phyloP scores from a whole-genome alignment of 2,329 filamentous ascomycete genomes.

The Beauveria sp. region DNA sequence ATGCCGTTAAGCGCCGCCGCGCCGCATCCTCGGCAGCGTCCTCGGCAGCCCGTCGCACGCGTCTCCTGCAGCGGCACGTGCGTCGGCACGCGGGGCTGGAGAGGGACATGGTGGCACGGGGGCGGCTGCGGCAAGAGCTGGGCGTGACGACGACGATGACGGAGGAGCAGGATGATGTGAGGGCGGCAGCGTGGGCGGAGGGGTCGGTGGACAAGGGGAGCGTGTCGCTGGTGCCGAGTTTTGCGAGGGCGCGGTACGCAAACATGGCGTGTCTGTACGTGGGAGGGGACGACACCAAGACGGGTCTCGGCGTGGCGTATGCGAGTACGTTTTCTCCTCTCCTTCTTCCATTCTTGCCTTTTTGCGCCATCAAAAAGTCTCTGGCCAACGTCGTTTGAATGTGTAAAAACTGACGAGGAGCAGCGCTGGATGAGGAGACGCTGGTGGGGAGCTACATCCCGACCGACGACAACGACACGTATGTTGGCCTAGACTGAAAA shows the following conservation, averaged over 20 bases:
- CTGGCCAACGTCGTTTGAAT: too few relatives aligned
- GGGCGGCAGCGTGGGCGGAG: conserved; percentile 29
- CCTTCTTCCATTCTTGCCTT: too few relatives aligned
- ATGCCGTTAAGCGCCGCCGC: conserved; percentile 50
- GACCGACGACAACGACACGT: conserved; percentile 36
- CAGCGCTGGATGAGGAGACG: conserved; percentile 27
- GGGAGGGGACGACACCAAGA: conserved; percentile 29
- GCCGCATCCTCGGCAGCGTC: conserved; percentile 30
- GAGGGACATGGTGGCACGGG: conserved; percentile 25
- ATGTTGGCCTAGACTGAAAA: conserved; percentile 11
- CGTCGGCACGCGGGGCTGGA: conserved; percentile 26
- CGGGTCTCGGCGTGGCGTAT: conserved; percentile 35
- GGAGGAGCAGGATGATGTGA: conserved; percentile 17
- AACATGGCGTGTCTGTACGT: conserved; percentile 36
- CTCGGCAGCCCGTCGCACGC: conserved; percentile 20
- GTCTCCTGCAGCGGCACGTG: conserved; percentile 30
- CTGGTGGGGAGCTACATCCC: conserved; percentile 35
- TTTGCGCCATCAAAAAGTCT: background rate
- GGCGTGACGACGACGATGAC: background rate
- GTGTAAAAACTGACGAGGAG: background rate
- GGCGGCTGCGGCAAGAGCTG: conserved; percentile 22
- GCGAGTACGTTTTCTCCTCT: conserved; percentile 29
- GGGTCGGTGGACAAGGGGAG: conserved; percentile 33
- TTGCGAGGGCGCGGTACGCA: conserved; percentile 19
- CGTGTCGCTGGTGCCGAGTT: conserved; percentile 27